A percentile compares a stretch with the other conserved stretches of the same genome.
Evolutionary conservation across 2,329 filamentous ascomycete genomes (phyloP).

Genomic region (Colletotrichum coccodes): DNA sequence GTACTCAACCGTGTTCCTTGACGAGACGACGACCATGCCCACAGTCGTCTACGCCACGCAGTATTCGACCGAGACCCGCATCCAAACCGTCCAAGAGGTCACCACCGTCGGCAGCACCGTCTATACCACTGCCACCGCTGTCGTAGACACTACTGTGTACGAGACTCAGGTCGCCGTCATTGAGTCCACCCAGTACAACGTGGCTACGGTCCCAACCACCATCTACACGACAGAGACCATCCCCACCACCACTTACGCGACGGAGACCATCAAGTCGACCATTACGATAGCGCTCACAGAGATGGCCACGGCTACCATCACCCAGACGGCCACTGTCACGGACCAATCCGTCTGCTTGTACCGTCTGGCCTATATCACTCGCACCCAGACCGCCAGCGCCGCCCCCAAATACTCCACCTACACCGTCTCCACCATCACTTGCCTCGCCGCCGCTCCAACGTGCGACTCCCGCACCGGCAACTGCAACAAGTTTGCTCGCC

Average conservation of each 20-base stretch:
- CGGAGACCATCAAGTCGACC: background rate
- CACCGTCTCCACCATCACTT: slow-evolving; percentile 12
- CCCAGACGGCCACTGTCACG: background rate
- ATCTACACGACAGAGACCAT: slow-evolving; percentile 3
- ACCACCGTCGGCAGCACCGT: slow-evolving; percentile 10
- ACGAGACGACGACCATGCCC: slow-evolving; percentile 2
- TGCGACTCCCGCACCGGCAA: slow-evolving; percentile 21
- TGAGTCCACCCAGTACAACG: slow-evolving; percentile 13
- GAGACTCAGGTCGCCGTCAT: background rate
- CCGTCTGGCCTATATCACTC: slow-evolving; percentile 8
- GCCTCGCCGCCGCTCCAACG: background rate
- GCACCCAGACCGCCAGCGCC: slow-evolving; percentile 5
- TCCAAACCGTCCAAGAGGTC: background rate
- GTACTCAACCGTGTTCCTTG: background rate
- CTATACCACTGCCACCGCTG: slow-evolving; percentile 1
- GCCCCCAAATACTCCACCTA: slow-evolving; percentile 5
- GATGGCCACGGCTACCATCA: background rate
- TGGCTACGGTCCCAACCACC: slow-evolving; percentile 9
- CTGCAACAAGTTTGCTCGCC: slow-evolving; percentile 17
- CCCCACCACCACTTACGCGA: background rate
- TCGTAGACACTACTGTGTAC: slow-evolving; percentile 15
- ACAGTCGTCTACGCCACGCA: background rate
- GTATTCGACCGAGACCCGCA: background rate
- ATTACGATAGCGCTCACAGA: background rate
- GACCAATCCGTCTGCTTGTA: slow-evolving; percentile 12